phyloP scores from a whole-genome alignment of 2,329 filamentous ascomycete species.

The Ophiocordyceps polyrhachis-furcata region DNA sequence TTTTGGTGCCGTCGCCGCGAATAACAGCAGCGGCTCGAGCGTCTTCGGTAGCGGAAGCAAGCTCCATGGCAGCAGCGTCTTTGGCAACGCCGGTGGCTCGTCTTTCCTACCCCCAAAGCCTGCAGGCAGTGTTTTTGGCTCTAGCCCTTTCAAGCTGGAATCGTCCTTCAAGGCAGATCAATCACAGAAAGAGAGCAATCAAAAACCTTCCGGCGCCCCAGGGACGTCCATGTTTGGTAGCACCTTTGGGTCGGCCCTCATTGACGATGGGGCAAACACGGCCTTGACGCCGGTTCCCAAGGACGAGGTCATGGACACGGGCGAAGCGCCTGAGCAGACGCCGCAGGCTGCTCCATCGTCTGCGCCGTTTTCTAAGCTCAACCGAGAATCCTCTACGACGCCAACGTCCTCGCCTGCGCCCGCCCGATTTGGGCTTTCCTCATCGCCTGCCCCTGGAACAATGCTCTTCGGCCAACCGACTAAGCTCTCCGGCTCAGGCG shows the following conservation, averaged over 20 bases:
- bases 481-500: slow-evolving; percentile 8
- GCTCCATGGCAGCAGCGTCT: slow-evolving; percentile 14
- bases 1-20: slow-evolving; percentile 29
- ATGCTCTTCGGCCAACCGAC: slow-evolving; percentile 18
- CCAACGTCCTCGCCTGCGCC: slow-evolving; percentile 33
- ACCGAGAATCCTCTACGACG: slow-evolving; percentile 20
- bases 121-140: slow-evolving; percentile 21
- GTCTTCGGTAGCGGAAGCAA: slow-evolving; percentile 20
- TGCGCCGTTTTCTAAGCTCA: slow-evolving; percentile 15
- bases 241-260: slow-evolving; percentile 40
- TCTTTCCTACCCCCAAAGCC: slow-evolving; percentile 10
- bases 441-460: slow-evolving; percentile 14
- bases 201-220: slow-evolving; percentile 23
- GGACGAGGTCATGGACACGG: slow-evolving; percentile 34
- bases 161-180: slow-evolving; percentile 50
- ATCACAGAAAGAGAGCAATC: slow-evolving; percentile 37
- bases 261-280: slow-evolving; percentile 21
- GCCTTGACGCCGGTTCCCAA: slow-evolving; percentile 18
- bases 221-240: slow-evolving; percentile 38
- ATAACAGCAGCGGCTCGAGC: slow-evolving; percentile 14
- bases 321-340: slow-evolving; percentile 15
- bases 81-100: slow-evolving; percentile 7
- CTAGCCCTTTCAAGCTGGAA: slow-evolving; percentile 45
- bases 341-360: slow-evolving; percentile 19
- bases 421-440: slow-evolving; percentile 23